These are phyloP conservation scores for Leccinum pellstonianum DNA, from an alignment of 768 basidiomycete species.

Conservation along the genomic window DNA sequence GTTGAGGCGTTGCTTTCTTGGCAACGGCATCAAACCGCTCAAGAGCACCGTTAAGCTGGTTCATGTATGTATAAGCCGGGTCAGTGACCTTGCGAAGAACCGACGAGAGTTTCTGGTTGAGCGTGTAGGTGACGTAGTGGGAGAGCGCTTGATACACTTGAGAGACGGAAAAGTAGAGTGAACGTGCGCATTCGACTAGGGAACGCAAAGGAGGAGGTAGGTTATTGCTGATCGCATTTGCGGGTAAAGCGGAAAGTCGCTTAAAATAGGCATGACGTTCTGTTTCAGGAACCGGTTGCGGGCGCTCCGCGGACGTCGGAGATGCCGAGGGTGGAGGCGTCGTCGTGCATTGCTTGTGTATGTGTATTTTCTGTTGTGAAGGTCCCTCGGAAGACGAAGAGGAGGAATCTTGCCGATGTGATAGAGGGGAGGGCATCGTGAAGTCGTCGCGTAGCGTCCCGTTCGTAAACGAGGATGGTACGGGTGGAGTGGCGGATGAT, in stretches of 20 bases:
- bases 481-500: conserved; percentile 7
- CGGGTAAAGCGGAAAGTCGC: conserved; percentile 77
- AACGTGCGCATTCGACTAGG: conserved; percentile 86
- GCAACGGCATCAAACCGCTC: conserved; percentile 89
- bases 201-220: conserved; percentile 68
- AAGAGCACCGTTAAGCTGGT: conserved; percentile 79
- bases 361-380: conserved; percentile 23
- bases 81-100: conserved; percentile 83
- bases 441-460: conserved; percentile 29
- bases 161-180: conserved; percentile 86
- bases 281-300: conserved; percentile 53
- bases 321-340: conserved; percentile 38
- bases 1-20: conserved; percentile 64
- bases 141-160: conserved; percentile 89
- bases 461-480: conserved; percentile 13
- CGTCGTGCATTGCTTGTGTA: conserved; percentile 24
- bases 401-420: conserved; percentile 45
- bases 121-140: conserved; percentile 80
- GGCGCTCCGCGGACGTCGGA: conserved; percentile 36
- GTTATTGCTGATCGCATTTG: conserved; percentile 55
- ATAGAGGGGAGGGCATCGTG: conserved; percentile 39
- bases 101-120: conserved; percentile 78
- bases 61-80: conserved; percentile 79
- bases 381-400: conserved; percentile 39
- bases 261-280: conserved; percentile 94